Evolutionary conservation across 768 basidiomycete species (phyloP).

Genomic region (Lactifluus hygrophoroides): DNA sequence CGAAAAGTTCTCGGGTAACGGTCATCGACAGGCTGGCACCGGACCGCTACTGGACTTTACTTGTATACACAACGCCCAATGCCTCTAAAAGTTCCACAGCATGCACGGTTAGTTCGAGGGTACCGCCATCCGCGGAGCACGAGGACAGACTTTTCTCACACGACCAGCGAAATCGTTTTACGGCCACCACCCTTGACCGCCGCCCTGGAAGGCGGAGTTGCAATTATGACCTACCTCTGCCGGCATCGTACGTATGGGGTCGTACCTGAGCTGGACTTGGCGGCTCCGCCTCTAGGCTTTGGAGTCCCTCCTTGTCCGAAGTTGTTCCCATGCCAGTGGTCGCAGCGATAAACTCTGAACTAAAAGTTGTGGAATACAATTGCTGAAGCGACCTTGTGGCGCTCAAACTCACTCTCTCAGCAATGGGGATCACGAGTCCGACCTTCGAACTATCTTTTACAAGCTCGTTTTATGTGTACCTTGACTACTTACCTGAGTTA

Average conservation of each 20-base stretch:
- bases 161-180: background rate
- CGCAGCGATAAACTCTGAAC: background rate
- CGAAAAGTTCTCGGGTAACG: background rate
- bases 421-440: background rate
- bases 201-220: background rate
- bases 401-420: background rate
- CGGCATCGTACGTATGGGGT: background rate
- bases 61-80: background rate
- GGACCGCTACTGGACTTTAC: too few species aligned
- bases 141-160: background rate
- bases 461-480: background rate
- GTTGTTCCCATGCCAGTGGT: background rate
- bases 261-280: too few species aligned
- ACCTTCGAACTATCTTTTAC: background rate
- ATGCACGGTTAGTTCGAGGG: background rate
- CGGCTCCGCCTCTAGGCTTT: too few species aligned
- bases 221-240: background rate
- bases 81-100: background rate
- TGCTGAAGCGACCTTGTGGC: background rate
- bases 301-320: too few species aligned
- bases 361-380: background rate
- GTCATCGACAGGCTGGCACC: background rate
- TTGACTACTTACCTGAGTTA: background rate
- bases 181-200: conserved; percentile 28
- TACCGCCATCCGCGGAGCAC: conserved; percentile 3